phyloP scores from a whole-genome alignment of 1,284 basidiomycete species.

The Naganishia liquefaciens region DNA sequence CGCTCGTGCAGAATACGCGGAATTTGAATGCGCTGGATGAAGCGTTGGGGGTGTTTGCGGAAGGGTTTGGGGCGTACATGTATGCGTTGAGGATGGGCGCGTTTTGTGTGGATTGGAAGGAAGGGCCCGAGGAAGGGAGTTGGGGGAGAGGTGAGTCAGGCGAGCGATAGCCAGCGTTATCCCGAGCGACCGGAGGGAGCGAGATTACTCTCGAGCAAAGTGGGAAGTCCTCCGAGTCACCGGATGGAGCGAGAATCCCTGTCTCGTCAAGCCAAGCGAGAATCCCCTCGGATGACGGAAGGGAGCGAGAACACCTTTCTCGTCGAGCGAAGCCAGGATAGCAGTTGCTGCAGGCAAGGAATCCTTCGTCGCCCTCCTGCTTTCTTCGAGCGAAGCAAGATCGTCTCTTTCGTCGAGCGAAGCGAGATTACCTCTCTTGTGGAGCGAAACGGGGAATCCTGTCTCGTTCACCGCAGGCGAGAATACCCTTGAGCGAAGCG shows the following conservation, averaged over 20 bases:
- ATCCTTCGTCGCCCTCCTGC: too few relatives aligned
- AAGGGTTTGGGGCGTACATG: constrained; percentile 86
- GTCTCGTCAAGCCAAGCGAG: not conserved
- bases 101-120: constrained; percentile 85
- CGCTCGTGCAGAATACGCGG: constrained; percentile 73
- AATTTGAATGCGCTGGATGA: constrained; percentile 70
- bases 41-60: constrained; percentile 82
- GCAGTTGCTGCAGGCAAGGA: too few relatives aligned
- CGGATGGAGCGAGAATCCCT: too few relatives aligned
- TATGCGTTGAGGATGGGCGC: constrained; percentile 94
- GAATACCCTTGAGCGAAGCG: not conserved
- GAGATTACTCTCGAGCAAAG: not conserved
- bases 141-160: not conserved
- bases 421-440: not conserved
- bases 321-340: not conserved
- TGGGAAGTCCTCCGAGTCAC: not conserved
- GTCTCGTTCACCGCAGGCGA: not conserved
- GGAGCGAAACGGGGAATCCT: not conserved
- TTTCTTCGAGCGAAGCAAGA: not conserved
- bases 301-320: not conserved
- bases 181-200: not conserved
- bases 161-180: too few relatives aligned
- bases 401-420: not conserved
- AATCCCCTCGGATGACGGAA: not conserved
- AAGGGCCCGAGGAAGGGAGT: constrained; percentile 59